Evolutionary conservation across 345 rosid species (phyloP).

Genomic region (Sisymbrium altissimum): DNA sequence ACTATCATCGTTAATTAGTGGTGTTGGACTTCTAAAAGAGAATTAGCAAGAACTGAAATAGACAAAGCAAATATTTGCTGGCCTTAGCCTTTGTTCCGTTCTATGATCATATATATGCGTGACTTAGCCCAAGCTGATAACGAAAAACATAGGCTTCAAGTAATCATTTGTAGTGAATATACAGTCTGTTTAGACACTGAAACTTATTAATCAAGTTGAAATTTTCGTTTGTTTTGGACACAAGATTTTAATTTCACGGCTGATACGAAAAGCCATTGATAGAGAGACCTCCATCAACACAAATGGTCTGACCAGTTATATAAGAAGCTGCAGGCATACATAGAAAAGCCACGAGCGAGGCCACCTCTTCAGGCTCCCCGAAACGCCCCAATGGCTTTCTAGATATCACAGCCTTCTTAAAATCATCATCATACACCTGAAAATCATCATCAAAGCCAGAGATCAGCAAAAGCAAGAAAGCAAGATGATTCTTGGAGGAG

Average conservation of each 20-base stretch:
- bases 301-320: slow-evolving; percentile 57
- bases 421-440: slow-evolving; percentile 27
- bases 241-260: slow-evolving; percentile 7
- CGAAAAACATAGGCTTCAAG: background rate
- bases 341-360: slow-evolving; percentile 49
- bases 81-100: too few species aligned
- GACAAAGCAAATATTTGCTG: too few species aligned
- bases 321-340: slow-evolving; percentile 66
- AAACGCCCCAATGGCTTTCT: slow-evolving; percentile 48
- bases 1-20: too few species aligned
- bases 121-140: background rate
- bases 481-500: background rate
- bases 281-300: slow-evolving; percentile 53
- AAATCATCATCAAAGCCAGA: slow-evolving; percentile 1
- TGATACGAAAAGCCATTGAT: slow-evolving; percentile 42
- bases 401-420: slow-evolving; percentile 18
- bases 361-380: slow-evolving; percentile 52
- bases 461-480: slow-evolving; percentile 2
- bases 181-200: background rate
- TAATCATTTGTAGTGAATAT: background rate
- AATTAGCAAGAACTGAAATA: too few species aligned
- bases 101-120: slow-evolving; percentile 17
- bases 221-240: background rate
- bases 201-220: background rate
- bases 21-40: too few species aligned